Conservation (phyloP, 1,284 basidiomycete genomes). For the Erythrobasidium hasegawianum region DNA sequence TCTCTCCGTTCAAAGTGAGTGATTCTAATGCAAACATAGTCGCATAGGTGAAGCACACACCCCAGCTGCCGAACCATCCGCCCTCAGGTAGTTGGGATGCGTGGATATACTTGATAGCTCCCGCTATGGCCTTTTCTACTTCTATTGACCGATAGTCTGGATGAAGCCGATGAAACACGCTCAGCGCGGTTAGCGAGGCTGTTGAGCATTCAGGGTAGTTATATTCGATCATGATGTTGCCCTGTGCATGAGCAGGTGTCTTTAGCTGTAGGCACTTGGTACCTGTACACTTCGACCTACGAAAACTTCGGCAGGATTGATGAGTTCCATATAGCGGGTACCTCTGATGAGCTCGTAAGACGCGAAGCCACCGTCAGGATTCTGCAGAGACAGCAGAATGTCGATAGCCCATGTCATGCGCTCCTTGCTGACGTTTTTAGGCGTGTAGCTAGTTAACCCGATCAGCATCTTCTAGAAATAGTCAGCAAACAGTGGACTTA, state of each 20-base stretch:
- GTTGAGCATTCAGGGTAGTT: conserved; percentile 95
- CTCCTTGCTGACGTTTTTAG: conserved; percentile 67
- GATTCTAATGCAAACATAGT: conserved; percentile 95
- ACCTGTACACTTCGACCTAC: too few relatives aligned
- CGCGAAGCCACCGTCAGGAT: conserved; percentile 83
- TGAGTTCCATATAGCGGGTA: conserved; percentile 69
- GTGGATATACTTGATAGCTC: conserved; percentile 79
- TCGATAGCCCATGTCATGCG: conserved; percentile 85
- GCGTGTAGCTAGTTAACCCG: conserved; percentile 69
- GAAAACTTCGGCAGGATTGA: conserved; percentile 92
- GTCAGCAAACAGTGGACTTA: conserved; percentile 50
- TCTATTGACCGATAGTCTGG: conserved; percentile 74
- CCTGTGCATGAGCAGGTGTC: background rate
- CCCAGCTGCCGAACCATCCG: conserved; percentile 68
- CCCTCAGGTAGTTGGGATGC: conserved; percentile 75
- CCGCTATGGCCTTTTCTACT: conserved; percentile 64
- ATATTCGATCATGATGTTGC: conserved; percentile 90
- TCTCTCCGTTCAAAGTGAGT: conserved; percentile 82
- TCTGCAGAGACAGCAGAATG: conserved; percentile 82
- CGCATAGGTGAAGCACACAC: conserved; percentile 81
- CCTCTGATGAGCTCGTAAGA: conserved; percentile 90
- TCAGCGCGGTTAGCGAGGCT: conserved; percentile 78
- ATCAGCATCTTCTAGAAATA: background rate
- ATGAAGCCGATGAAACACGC: conserved; percentile 76
- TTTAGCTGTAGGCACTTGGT: too few relatives aligned